Evolutionary conservation across 2,329 filamentous ascomycete genomes (phyloP).

Genomic region (Aspergillus japonicus): DNA sequence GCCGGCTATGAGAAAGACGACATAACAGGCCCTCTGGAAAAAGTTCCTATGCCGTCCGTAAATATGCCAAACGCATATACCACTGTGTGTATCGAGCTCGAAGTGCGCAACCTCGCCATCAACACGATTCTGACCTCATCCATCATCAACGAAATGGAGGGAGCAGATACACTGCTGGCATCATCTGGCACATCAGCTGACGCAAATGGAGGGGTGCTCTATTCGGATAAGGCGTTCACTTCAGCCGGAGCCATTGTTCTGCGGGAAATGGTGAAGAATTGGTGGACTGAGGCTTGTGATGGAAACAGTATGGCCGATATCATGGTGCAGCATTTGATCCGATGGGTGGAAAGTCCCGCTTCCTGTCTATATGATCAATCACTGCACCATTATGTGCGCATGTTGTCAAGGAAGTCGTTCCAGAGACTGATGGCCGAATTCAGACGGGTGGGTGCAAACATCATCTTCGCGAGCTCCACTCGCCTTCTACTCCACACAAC

Average conservation of each 20-base stretch:
- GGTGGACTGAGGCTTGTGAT: slow-evolving; percentile 93
- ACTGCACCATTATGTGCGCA: slow-evolving; percentile 94
- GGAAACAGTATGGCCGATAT: slow-evolving; percentile 94
- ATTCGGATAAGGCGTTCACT: slow-evolving; percentile 89
- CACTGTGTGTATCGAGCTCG: slow-evolving; percentile 93
- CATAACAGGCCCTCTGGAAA: slow-evolving; percentile 76
- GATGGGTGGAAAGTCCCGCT: slow-evolving; percentile 92
- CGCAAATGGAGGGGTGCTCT: slow-evolving; percentile 66
- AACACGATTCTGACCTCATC: slow-evolving; percentile 97
- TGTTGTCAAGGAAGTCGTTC: slow-evolving; percentile 97
- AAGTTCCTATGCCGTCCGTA: slow-evolving; percentile 84
- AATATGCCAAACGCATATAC: slow-evolving; percentile 94
- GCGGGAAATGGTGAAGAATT: slow-evolving; percentile 96
- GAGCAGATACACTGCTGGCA: slow-evolving; percentile 82
- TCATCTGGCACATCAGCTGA: slow-evolving; percentile 65
- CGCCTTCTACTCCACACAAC: slow-evolving; percentile 90
- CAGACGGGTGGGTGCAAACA: slow-evolving; percentile 86
- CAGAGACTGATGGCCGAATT: slow-evolving; percentile 98
- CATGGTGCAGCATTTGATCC: slow-evolving; percentile 93
- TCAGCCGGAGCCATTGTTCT: slow-evolving; percentile 86
- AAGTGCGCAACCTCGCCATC: slow-evolving; percentile 90
- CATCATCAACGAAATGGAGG: slow-evolving; percentile 93
- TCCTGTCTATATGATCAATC: slow-evolving; percentile 95
- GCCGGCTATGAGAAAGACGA: slow-evolving; percentile 95
- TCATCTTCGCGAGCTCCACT: slow-evolving; percentile 91